Evolutionary conservation across 371 early-diverging fungal genomes (phyloP).

Genomic region (Umbelopsis sp.): DNA sequence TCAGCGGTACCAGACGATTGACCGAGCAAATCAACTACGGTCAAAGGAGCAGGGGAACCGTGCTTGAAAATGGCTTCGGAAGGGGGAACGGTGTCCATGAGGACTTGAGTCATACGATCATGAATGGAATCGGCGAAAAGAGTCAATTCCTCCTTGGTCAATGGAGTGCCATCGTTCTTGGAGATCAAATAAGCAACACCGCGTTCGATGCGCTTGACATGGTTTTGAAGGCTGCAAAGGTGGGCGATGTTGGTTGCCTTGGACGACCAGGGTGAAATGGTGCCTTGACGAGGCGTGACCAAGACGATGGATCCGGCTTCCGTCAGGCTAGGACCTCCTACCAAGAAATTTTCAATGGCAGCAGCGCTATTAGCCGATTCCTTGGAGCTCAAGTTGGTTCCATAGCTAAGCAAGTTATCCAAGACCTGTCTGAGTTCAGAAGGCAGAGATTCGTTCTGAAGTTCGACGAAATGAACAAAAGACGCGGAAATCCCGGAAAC

Average conservation of each 20-base stretch:
- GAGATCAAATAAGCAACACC: constrained; percentile 73
- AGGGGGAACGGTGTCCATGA: constrained; percentile 64
- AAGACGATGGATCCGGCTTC: constrained; percentile 48
- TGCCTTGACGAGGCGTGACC: constrained; percentile 89
- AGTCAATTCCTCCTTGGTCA: constrained; percentile 41
- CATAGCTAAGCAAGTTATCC: constrained; percentile 48
- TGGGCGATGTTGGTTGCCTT: constrained; percentile 97
- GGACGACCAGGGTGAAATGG: constrained; percentile 98
- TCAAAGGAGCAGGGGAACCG: constrained; percentile 77
- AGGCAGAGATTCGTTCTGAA: constrained; percentile 43
- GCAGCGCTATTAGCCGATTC: constrained; percentile 34
- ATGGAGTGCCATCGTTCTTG: constrained; percentile 35
- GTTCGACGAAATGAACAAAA: constrained; percentile 75
- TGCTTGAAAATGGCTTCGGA: constrained; percentile 75
- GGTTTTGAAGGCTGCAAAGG: constrained; percentile 76
- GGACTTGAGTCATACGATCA: constrained; percentile 94
- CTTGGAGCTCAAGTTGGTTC: constrained; percentile 34
- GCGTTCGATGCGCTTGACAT: constrained; percentile 86
- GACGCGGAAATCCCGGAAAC: constrained; percentile 60
- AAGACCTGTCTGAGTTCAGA: constrained; percentile 52
- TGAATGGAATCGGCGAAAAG: constrained; percentile 66
- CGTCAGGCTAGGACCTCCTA: constrained; percentile 33
- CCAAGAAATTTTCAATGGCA: constrained; percentile 44
- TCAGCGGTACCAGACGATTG: constrained; percentile 37
- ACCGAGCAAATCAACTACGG: constrained; percentile 66